Evolutionary conservation across 805 yeast species (phyloP).

Genomic region (Candida coquimbonensis): DNA sequence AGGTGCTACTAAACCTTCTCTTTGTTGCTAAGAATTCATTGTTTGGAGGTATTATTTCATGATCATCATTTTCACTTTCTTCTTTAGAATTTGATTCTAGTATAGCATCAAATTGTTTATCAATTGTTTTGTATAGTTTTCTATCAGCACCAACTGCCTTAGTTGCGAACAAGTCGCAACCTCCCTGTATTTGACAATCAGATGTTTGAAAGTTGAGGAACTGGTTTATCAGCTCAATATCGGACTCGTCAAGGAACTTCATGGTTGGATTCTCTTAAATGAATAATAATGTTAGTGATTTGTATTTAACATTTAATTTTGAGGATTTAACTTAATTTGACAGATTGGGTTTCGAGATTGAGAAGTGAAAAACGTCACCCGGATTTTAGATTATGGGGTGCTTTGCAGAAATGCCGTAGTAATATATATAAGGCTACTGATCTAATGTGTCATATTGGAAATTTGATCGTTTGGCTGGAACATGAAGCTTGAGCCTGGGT

Average conservation of each 20-base stretch:
- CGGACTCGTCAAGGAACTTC: conserved; percentile 87
- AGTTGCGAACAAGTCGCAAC: conserved; percentile 90
- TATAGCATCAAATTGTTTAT: conserved; percentile 60
- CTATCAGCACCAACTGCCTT: conserved; percentile 88
- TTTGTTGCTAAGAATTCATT: conserved; percentile 34
- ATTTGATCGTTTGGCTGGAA: too few species aligned
- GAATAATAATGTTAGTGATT: too few species aligned
- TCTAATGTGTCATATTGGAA: too few species aligned
- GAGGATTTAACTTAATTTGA: too few species aligned
- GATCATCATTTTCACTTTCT: conserved; percentile 9
- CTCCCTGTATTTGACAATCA: conserved; percentile 75
- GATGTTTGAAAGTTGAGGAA: conserved; percentile 72
- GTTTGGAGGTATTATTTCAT: conserved; percentile 11
- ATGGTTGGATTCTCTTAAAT: too few species aligned
- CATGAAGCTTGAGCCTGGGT: too few species aligned
- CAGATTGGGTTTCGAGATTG: too few species aligned
- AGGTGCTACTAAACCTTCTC: conserved; percentile 29
- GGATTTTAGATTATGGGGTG: too few species aligned
- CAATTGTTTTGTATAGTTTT: conserved; percentile 81
- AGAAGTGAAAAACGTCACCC: too few species aligned
- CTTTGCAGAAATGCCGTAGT: too few species aligned
- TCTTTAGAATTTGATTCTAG: conserved; percentile 22
- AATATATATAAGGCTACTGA: too few species aligned
- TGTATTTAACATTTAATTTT: too few species aligned
- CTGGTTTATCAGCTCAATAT: conserved; percentile 85